Percentiles rank a stretch among this genome's conserved stretches.
These are phyloP conservation scores for Ilyonectria robusta DNA, from an alignment of 2,329 filamentous ascomycete genomes.

Conservation along the genomic window DNA sequence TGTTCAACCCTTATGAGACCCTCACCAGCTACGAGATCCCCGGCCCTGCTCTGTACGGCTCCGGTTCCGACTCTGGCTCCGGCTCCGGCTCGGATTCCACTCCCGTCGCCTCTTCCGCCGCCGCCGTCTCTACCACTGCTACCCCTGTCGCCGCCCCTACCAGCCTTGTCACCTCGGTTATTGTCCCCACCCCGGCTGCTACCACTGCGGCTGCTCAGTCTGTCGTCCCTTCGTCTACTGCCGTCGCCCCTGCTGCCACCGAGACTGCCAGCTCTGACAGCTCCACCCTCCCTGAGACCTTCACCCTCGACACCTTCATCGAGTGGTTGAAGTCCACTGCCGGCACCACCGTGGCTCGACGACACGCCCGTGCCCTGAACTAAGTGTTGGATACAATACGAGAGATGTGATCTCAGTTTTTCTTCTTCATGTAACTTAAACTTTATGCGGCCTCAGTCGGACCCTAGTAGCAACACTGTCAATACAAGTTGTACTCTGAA, in stretches of 20 bases:
- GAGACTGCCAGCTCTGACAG: not conserved
- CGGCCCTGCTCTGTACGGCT: constrained; percentile 48
- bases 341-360: constrained; percentile 34
- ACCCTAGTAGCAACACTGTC: not conserved
- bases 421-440: constrained; percentile 26
- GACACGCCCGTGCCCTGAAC: constrained; percentile 40
- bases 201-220: constrained; percentile 12
- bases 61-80: constrained; percentile 31
- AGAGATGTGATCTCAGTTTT: not conserved
- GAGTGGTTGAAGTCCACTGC: constrained; percentile 33
- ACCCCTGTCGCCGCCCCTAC: constrained; percentile 27
- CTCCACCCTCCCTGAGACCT: constrained; percentile 40
- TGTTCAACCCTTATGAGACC: constrained; percentile 50
- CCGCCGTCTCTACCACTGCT: constrained; percentile 22
- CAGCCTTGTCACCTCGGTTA: constrained; percentile 1
- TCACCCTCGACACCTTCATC: constrained; percentile 45
- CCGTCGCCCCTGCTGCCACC: constrained; percentile 15
- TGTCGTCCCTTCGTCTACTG: constrained; percentile 1
- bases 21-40: constrained; percentile 47
- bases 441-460: not conserved
- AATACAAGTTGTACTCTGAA: not conserved
- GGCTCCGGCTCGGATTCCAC: constrained; percentile 20
- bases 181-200: constrained; percentile 11
- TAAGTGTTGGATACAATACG: constrained; percentile 20
- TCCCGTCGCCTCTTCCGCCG: constrained; percentile 20